phyloP scores from a whole-genome alignment of 2,329 filamentous ascomycete species.

The Exophiala oligosperma region DNA sequence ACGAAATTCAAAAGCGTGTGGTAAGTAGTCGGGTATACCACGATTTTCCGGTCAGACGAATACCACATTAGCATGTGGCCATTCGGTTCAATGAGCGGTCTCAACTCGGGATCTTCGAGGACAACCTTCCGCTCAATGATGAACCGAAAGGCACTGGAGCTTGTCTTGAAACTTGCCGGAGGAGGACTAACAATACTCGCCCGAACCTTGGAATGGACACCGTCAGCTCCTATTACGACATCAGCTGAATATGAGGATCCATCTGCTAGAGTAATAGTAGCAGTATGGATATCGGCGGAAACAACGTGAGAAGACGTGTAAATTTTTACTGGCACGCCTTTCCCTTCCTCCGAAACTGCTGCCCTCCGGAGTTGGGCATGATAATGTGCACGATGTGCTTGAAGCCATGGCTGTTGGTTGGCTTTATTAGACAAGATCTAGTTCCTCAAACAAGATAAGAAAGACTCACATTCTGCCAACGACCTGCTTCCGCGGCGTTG shows the following conservation, averaged over 20 bases:
- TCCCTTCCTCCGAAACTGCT: slow-evolving; percentile 27
- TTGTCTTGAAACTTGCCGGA: slow-evolving; percentile 43
- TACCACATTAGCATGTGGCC: slow-evolving; percentile 48
- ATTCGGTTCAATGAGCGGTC: slow-evolving; percentile 37
- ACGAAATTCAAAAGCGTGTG: slow-evolving; percentile 25
- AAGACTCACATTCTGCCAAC: slow-evolving; percentile 47
- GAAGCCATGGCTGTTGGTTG: slow-evolving; percentile 41
- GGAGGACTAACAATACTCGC: slow-evolving; percentile 31
- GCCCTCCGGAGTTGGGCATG: slow-evolving; percentile 53
- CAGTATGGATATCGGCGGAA: slow-evolving; percentile 23
- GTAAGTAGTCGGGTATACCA: slow-evolving; percentile 33
- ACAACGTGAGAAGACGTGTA: slow-evolving; percentile 46
- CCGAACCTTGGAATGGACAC: slow-evolving; percentile 43
- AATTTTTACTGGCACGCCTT: slow-evolving; percentile 39
- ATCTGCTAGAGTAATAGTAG: slow-evolving; percentile 46
- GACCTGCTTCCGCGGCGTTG: too few relatives aligned
- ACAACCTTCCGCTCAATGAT: slow-evolving; percentile 33
- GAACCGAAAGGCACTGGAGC: slow-evolving; percentile 38
- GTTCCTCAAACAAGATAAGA: slow-evolving; percentile 28
- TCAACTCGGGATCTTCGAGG: slow-evolving; percentile 41
- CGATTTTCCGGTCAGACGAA: slow-evolving; percentile 32
- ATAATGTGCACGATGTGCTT: slow-evolving; percentile 56
- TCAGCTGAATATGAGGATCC: slow-evolving; percentile 49
- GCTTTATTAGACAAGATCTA: slow-evolving; percentile 44
- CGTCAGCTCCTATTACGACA: slow-evolving; percentile 57